A percentile compares a stretch with the other conserved stretches of the same genome.
phyloP scores from a whole-genome alignment of 192 early-diverging fungal species.

The Podila verticillata region DNA sequence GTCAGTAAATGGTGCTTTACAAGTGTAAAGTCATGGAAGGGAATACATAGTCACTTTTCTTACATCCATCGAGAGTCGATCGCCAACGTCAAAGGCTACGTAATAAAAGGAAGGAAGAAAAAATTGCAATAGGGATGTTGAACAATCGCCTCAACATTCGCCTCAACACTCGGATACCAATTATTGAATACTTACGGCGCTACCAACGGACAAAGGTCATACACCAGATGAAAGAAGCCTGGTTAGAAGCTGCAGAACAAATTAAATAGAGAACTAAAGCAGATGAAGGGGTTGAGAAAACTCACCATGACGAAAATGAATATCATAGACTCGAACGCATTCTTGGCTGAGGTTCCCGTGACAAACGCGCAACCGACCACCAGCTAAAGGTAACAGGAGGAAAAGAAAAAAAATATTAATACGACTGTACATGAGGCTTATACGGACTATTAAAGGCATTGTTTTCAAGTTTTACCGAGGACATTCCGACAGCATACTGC shows the following conservation, averaged over 20 bases:
- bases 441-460: background rate
- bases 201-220: background rate
- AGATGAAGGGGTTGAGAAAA: background rate
- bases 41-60: background rate
- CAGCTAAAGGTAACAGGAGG: conserved; percentile 4
- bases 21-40: background rate
- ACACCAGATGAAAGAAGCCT: too few species aligned
- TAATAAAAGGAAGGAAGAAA: background rate
- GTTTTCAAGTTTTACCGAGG: conserved; percentile 29
- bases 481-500: conserved; percentile 41
- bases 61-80: conserved; percentile 30
- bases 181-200: conserved; percentile 17
- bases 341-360: conserved; percentile 45
- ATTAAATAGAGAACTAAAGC: background rate
- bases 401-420: background rate
- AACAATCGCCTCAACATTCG: background rate
- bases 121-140: background rate
- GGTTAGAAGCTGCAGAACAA: too few species aligned
- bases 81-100: conserved; percentile 41
- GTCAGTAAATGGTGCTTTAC: too few species aligned
- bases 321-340: conserved; percentile 47
- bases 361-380: conserved; percentile 41
- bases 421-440: background rate
- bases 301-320: conserved; percentile 47
- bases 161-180: background rate